Conservation (phyloP, 169 alveolate genomes). For the Cryptosporidium muris region DNA sequence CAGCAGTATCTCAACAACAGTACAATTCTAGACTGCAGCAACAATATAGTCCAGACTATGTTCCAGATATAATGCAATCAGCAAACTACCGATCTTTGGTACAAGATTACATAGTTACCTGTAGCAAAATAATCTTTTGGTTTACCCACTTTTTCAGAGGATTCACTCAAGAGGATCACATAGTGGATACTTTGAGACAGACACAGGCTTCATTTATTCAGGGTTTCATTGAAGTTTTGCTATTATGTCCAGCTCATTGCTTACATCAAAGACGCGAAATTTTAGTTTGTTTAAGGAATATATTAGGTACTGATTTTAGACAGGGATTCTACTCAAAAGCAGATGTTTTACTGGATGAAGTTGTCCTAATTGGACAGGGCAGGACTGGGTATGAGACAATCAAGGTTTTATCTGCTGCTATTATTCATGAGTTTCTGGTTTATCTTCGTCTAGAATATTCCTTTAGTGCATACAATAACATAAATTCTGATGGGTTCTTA, state of each 20-base stretch:
- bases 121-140: constrained; percentile 63
- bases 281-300: constrained; percentile 54
- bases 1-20: constrained; percentile 25
- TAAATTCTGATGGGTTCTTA: constrained; percentile 37
- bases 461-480: constrained; percentile 8
- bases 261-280: constrained; percentile 69
- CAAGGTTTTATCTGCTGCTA: constrained; percentile 62
- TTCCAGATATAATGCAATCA: constrained; percentile 42
- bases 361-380: constrained; percentile 62
- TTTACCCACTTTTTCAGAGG: constrained; percentile 63
- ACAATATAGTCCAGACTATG: constrained; percentile 27
- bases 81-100: constrained; percentile 35
- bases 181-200: constrained; percentile 61
- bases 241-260: constrained; percentile 57
- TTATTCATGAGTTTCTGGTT: constrained; percentile 45
- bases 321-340: constrained; percentile 41
- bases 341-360: constrained; percentile 51
- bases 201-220: constrained; percentile 41
- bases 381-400: constrained; percentile 66
- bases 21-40: constrained; percentile 9
- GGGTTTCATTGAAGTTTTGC: constrained; percentile 54
- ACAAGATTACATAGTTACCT: constrained; percentile 66
- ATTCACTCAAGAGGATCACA: constrained; percentile 42
- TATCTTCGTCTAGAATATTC: constrained; percentile 42
- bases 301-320: constrained; percentile 52